Percentiles rank a stretch among this genome's conserved stretches.
These are phyloP conservation scores for Castanea sativa DNA, from an alignment of 306 rosid genomes.

Conservation along the genomic window DNA sequence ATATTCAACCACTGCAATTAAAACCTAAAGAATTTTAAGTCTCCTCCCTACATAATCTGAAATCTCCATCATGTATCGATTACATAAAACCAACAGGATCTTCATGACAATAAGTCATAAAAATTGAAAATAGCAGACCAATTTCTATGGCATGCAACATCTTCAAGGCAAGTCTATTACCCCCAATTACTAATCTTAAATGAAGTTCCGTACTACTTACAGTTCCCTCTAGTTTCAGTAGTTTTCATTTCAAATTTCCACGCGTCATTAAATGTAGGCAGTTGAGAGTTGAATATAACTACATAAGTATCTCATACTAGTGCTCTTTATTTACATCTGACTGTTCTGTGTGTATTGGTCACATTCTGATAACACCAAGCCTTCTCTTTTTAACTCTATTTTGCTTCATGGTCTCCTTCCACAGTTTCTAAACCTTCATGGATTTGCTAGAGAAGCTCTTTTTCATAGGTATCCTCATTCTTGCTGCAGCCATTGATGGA, in stretches of 20 bases:
- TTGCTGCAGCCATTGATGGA: slow-evolving; percentile 43
- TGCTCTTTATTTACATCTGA: neutral
- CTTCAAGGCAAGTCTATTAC: neutral
- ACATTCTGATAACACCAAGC: slow-evolving; percentile 25
- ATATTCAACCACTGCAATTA: too few relatives aligned
- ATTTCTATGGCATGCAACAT: neutral
- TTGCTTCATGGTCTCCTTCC: neutral
- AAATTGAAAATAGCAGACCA: neutral
- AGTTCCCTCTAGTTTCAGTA: slow-evolving; percentile 16
- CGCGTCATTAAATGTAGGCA: slow-evolving; percentile 54
- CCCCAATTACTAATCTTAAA: slow-evolving; percentile 5
- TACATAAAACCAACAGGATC: too few relatives aligned
- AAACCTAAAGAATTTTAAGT: too few relatives aligned
- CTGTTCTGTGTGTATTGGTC: slow-evolving; percentile 17
- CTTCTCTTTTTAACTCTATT: slow-evolving; percentile 16
- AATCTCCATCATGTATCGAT: too few relatives aligned
- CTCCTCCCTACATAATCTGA: too few relatives aligned
- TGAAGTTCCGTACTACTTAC: slow-evolving; percentile 19
- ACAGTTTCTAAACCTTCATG: slow-evolving; percentile 49
- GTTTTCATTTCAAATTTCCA: neutral
- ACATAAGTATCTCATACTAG: slow-evolving; percentile 3
- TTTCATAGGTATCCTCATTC: slow-evolving; percentile 36
- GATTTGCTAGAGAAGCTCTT: slow-evolving; percentile 38
- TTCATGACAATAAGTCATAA: too few relatives aligned
- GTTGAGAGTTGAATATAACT: slow-evolving; percentile 55